Base-by-base conservation (phyloP, 2,329 filamentous ascomycete species). In the Hymenotorrendiella dingleyae region DNA sequence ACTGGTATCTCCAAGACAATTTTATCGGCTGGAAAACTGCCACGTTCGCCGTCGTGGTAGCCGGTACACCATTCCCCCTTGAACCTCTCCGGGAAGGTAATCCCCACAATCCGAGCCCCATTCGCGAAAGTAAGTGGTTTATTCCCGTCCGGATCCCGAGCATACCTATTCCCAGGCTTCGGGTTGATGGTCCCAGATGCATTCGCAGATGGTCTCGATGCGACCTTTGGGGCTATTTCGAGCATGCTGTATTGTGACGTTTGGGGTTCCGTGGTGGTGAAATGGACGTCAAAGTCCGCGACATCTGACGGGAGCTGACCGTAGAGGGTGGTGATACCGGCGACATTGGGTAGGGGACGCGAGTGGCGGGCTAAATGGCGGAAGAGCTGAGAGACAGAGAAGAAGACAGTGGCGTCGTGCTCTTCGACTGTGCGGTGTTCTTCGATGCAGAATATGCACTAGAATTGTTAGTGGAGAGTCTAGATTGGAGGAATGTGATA, bases 361-460 rank as follows among this genome's bases (percentile, higher is more conserved):
- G 53, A 27, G 27, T 62, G 59, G 23, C 47, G 54, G 7, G 58
- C 50, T 10, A 62, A 36, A 26, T 62, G 59, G n/a, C 50, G 53
- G 37, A 62, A 56, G 10, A 62, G 45, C 19, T 54, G 46, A 4
- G 35, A 27, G 9, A 55, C 52, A 2, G 57, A 56, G 41, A 60
- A 62, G 47, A 62, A 62, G 19, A 62, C 45, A 2, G 59, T 62
- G 3, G 59, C 59, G 23, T 62, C 59, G 26, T 60, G 56, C n/a
- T 58, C 54, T 42, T 61, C 58, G 11, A 59, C 45, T 8, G 58
- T 62, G 23, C 45, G 51, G 34, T 55, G 46, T 42, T 57, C 53
- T 33, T 59, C 50, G 21, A 60, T 50, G 41, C 59, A 62, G 42
- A 61, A 62, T 24, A 59, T 47, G 28, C 59, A 62, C 56, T 58